phyloP scores from a whole-genome alignment of 164 flowering plant species.

The Magnolia officinalis region DNA sequence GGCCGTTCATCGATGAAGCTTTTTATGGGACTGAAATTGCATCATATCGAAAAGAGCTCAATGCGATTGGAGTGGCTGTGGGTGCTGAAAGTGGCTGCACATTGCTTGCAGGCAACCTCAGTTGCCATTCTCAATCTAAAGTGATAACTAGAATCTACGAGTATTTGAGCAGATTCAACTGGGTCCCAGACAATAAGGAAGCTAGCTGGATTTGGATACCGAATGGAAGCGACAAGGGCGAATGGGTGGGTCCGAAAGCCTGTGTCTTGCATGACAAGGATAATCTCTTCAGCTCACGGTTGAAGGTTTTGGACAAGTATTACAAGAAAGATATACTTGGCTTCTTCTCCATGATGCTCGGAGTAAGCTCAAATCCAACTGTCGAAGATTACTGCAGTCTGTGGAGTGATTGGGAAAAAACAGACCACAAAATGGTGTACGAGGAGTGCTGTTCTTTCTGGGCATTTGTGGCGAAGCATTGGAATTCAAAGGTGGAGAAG shows the following conservation, averaged over 20 bases:
- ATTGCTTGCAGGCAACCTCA: conserved; percentile 37
- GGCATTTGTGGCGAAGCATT: conserved; percentile 30
- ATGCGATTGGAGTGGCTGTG: conserved; percentile 39
- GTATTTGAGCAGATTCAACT: conserved; percentile 28
- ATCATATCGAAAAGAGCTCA: conserved; percentile 40
- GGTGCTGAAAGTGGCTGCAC: conserved; percentile 33
- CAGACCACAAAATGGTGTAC: conserved; percentile 20
- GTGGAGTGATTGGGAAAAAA: conserved; percentile 60
- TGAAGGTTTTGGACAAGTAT: conserved; percentile 37
- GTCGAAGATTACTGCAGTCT: conserved; percentile 47
- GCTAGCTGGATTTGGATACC: conserved; percentile 52
- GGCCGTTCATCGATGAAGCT: conserved; percentile 58
- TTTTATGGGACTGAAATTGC: conserved; percentile 46
- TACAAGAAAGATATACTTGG: conserved; percentile 32
- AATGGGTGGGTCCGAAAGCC: conserved; percentile 39
- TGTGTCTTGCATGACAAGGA: conserved; percentile 54
- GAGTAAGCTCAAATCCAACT: conserved; percentile 39
- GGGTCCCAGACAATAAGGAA: conserved; percentile 34
- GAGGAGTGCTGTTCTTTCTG: conserved; percentile 59
- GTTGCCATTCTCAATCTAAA: conserved; percentile 26
- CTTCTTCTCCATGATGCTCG: conserved; percentile 45
- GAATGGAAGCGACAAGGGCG: conserved; percentile 32
- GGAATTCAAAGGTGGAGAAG: conserved; percentile 24
- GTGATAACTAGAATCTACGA: conserved; percentile 43
- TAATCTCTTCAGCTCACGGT: conserved; percentile 41